A percentile compares a stretch with the other conserved stretches of the same genome.
phyloP scores from a whole-genome alignment of 2,329 filamentous ascomycete species.

The Cladophialophora chaetospira region DNA sequence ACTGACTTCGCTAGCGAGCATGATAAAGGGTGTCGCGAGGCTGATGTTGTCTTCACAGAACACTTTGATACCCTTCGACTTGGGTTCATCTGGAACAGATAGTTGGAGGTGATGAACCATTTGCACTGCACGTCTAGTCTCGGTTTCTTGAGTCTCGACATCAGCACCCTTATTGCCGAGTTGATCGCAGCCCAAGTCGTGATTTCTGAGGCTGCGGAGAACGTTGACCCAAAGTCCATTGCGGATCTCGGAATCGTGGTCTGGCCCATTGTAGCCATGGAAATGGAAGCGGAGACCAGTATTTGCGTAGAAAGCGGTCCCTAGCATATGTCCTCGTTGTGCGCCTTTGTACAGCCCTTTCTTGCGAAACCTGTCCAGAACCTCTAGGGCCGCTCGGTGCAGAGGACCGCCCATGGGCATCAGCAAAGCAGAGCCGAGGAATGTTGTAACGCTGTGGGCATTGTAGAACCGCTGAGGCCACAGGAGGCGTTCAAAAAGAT shows the following conservation, averaged over 20 bases:
- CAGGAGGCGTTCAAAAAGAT: not conserved
- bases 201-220: not conserved
- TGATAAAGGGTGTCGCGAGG: not conserved
- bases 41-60: not conserved
- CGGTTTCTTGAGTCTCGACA: constrained; percentile 1
- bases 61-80: not conserved
- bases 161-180: not conserved
- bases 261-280: not conserved
- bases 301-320: not conserved
- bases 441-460: not conserved
- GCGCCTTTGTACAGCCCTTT: not conserved
- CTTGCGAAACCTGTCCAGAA: not conserved
- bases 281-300: not conserved
- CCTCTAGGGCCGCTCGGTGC: not conserved
- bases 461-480: constrained; percentile 1
- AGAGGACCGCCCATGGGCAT: not conserved
- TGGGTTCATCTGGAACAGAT: not conserved
- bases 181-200: not conserved
- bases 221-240: not conserved
- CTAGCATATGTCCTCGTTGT: not conserved
- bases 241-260: not conserved
- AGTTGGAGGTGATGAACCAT: not conserved
- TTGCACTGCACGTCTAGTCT: not conserved
- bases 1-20: not conserved
- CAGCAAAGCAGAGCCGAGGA: not conserved